Conservation (phyloP, 768 basidiomycete genomes). For the Collybiopsis confluens region DNA sequence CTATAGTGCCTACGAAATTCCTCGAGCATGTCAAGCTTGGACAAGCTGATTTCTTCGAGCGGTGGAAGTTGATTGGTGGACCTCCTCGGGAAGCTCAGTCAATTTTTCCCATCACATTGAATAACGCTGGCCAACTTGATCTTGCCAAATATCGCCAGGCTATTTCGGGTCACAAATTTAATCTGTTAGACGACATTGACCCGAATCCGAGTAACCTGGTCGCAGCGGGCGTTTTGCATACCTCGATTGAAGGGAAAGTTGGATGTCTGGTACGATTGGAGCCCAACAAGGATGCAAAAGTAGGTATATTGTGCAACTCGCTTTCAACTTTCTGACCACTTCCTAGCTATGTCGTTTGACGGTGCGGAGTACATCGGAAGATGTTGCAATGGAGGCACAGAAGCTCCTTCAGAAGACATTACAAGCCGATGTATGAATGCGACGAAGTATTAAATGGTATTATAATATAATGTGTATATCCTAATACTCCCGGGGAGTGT, state of each 20-base stretch:
- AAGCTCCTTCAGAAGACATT: conserved; percentile 47
- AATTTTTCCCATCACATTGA: conserved; percentile 78
- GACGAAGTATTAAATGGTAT: conserved; percentile 17
- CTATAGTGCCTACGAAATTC: conserved; percentile 87
- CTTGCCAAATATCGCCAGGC: conserved; percentile 68
- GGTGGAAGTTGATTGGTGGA: conserved; percentile 97
- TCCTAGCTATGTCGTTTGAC: conserved; percentile 86
- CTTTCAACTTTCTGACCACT: background rate
- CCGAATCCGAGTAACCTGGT: conserved; percentile 94
- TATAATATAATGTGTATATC: conserved; percentile 6
- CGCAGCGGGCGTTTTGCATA: conserved; percentile 94
- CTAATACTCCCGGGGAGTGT: conserved; percentile 6
- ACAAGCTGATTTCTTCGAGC: conserved; percentile 87
- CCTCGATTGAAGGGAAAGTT: conserved; percentile 87
- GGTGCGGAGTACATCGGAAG: conserved; percentile 91
- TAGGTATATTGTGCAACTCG: conserved; percentile 25
- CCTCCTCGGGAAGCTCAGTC: conserved; percentile 88
- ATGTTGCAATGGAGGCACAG: conserved; percentile 72
- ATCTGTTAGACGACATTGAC: conserved; percentile 80
- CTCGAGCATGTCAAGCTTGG: conserved; percentile 88
- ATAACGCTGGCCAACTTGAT: conserved; percentile 68
- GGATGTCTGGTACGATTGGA: conserved; percentile 92
- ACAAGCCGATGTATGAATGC: conserved; percentile 24
- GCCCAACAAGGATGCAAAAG: conserved; percentile 95
- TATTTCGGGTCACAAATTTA: conserved; percentile 72